Base-by-base conservation (phyloP, 1,284 basidiomycete genomes). In the Sparassis latifolia region DNA sequence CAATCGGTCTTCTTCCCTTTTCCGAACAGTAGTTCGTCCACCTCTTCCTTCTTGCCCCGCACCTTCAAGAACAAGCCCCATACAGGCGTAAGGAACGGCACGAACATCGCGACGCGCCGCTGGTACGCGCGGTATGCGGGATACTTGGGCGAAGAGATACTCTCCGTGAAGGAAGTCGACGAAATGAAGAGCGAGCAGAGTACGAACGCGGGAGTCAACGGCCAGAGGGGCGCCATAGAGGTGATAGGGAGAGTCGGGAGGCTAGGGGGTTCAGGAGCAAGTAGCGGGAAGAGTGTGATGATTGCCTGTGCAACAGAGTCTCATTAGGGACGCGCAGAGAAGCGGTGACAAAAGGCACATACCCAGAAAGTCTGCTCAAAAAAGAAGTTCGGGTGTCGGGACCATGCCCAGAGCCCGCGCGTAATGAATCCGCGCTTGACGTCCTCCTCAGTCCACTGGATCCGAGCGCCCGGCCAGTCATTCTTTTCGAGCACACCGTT, bases 291-390 rank as follows among this genome's bases (percentile, higher is more conserved):
- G 39, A 87, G 60, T 32, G 78, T 82, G 57, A 87, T 79, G 50
- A 88, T 73, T 64, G 78, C 73, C 88, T 89, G 53, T 47, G 27
- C 47, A 76, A 40, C 86, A 59, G 20, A 20, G 20, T 20, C 20
- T 20, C 20, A 20, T 20, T 20, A 20, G 20, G 20, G 20, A 20
- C 20, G 20, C 20, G 20, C 20, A 20, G 20, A 20, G 20, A 20
- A 20, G 20, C 20, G 20, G 20, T 20, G 20, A 20, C 20, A 20
- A 12, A 41, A 10, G 10, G 33, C 39, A 66, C 80, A 54, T 55
- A 92, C 83, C 92, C 92, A 96, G 69, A 94, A 92, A 5, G 72
- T 69, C 69, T 95, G 92, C 65, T 97, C 93, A 64, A 88, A 92
- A 0, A 86, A 72, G 68, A 93, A 95, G 66, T 97, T 97, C 20